Base-by-base conservation (phyloP, 2,329 filamentous ascomycete species). In the Colletotrichum cordylinicola region DNA sequence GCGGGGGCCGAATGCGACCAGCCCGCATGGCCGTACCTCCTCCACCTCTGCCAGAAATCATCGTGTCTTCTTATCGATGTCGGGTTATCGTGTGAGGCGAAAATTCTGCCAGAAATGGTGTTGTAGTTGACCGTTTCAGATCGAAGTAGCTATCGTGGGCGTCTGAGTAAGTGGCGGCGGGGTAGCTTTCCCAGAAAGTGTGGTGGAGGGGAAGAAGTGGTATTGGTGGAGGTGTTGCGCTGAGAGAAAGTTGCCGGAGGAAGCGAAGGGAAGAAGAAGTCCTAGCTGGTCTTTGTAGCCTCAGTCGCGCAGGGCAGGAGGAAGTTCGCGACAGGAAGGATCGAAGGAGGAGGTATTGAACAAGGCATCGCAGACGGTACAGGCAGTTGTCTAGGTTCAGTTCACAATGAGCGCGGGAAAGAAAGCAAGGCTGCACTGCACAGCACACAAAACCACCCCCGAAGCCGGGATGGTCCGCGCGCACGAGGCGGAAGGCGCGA, bases 41-140 rank as follows among this genome's bases (percentile, higher is more conserved):
- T 81, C 86, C 85, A 72, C 88, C 88, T 79, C 88, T 85, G 76
- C 88, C 88, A 8, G 88, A 88, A 79, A 89, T 88, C 88, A 89
- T 89, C 31, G 77, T 79, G 62, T 31, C 16, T n/a, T 10, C 43
- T 27, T 48, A 18, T 62, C 18, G n/a, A n/a, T 24, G 5, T 62
- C 24, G 35, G 9, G 6, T 4, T 58, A 24, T 48, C 31, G 29
- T 33, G 24, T 16, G 27, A 33, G 31, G 16, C 2, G 9, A 29
- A 12, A n/a, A 55, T 39, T 16, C 48, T 24, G 18, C 12, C 16
- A 13, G 8, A 24, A 33, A 27, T 31, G 24, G 31, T 55, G n/a
- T 65, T 43, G 60, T 52, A 48, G 29, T 12, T 37, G 48, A 15
- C 18, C 58, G 64, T 76, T 74, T 69, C 74, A 76, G 24, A 64